Percentiles rank a stretch among this genome's conserved stretches.
These are phyloP conservation scores for Arabidopsis suecica DNA, from an alignment of 345 rosid species.

Conservation along the genomic window DNA sequence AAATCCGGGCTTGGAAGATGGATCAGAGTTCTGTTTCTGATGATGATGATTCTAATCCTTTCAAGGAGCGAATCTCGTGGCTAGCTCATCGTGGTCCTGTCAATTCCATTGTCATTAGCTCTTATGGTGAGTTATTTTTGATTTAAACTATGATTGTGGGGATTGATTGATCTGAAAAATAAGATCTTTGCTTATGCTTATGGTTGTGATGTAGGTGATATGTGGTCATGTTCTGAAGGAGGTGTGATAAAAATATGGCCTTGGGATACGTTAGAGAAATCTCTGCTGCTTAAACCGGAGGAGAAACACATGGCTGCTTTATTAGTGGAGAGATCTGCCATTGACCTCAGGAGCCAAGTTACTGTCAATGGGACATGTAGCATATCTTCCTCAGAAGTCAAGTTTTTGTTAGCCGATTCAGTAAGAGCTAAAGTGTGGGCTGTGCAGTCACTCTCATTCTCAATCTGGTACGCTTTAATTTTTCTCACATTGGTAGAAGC, in stretches of 20 bases:
- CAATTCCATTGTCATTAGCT: conserved; percentile 63
- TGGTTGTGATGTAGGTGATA: conserved; percentile 62
- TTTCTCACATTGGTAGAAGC: conserved; percentile 11
- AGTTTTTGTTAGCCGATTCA: conserved; percentile 64
- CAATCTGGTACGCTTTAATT: conserved; percentile 59
- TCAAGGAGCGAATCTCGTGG: conserved; percentile 83
- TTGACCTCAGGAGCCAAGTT: conserved; percentile 85
- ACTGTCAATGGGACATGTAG: conserved; percentile 77
- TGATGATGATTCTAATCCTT: conserved; percentile 45
- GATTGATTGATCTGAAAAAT: neutral
- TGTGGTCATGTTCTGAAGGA: conserved; percentile 87
- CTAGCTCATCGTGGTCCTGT: conserved; percentile 87
- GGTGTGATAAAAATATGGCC: conserved; percentile 81
- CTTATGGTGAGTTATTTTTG: conserved; percentile 57
- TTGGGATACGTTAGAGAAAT: conserved; percentile 84
- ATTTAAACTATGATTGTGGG: conserved; percentile 14
- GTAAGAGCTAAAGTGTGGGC: conserved; percentile 80
- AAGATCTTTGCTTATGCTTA: neutral
- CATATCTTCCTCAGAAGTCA: conserved; percentile 78
- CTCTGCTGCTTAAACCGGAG: conserved; percentile 67
- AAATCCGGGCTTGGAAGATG: conserved; percentile 83
- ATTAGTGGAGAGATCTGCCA: conserved; percentile 77
- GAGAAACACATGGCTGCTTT: conserved; percentile 90
- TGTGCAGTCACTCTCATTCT: conserved; percentile 69
- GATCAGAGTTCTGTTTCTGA: conserved; percentile 46